Evolutionary conservation across 352 stramenopile genomes (phyloP).

Genomic region (Phytopythium cucurbitacearum): DNA sequence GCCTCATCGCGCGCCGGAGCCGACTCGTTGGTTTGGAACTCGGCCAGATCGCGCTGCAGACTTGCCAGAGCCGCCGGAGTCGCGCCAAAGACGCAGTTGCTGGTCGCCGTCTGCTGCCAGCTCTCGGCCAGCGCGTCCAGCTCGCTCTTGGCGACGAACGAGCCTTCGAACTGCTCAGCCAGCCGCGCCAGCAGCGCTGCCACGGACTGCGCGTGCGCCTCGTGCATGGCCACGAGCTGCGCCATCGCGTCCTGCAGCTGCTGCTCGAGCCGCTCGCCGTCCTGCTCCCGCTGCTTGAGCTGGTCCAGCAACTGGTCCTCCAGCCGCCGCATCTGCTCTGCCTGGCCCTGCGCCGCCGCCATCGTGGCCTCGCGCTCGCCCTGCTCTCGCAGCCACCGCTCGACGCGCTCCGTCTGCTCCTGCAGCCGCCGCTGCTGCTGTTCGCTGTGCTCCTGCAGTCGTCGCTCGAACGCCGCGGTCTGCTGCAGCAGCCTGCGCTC

Average conservation of each 20-base stretch:
- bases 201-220: neutral
- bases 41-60: conserved; percentile 27
- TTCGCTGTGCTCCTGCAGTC: conserved; percentile 18
- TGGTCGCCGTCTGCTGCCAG: conserved; percentile 43
- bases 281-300: conserved; percentile 13
- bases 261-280: conserved; percentile 23
- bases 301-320: conserved; percentile 11
- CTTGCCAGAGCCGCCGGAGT: conserved; percentile 21
- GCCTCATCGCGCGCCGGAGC: neutral
- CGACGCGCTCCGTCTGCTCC: conserved; percentile 17
- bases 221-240: conserved; percentile 5
- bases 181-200: conserved; percentile 4
- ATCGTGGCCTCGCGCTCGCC: neutral
- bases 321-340: conserved; percentile 1
- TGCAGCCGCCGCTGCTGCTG: conserved; percentile 17
- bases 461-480: conserved; percentile 12
- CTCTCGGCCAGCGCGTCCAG: conserved; percentile 18
- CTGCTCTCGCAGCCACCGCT: conserved; percentile 6
- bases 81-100: conserved; percentile 55
- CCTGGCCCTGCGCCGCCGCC: too few relatives aligned
- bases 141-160: conserved; percentile 19
- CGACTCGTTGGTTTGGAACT: conserved; percentile 20
- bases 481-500: conserved; percentile 17
- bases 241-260: conserved; percentile 11
- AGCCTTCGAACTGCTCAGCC: conserved; percentile 14